Evolutionary conservation across 2,329 filamentous ascomycete species (phyloP), one percentile per base, ranked within the genome.

Genomic region (Pseudomassariella vexata): DNA sequence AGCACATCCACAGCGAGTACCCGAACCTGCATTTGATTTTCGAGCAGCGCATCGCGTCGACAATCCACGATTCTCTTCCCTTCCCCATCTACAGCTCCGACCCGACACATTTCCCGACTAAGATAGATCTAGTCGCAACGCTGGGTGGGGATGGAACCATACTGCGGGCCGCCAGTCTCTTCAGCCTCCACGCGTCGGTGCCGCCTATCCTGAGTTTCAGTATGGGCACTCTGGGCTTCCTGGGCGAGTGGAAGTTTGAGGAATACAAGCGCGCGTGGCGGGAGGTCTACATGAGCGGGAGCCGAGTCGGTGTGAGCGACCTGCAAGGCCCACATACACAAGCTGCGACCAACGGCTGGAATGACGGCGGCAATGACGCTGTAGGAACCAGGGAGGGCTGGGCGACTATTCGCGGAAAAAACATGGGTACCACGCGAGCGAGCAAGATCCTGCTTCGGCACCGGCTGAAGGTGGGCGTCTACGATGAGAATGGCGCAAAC

Each of bases 71-170:
- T 4, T 64, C 66, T 2, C 66, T 96, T 5, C 59, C 76, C 4
- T 88, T 88, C 42, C 84, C 88, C 5, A 71, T 94, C 24, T 89
- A 86, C 52, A 69, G 73, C 20, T 60, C 60, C 33, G 60, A 63
- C 23, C 65, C 19, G 67, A 65, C 15, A 16, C 30, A 36, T 22
- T 76, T 92, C 34, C 77, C 86, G 24, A 67, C 78, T 36, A 95
- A 92, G 62, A 82, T 94, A 37, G 92, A 98, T 51, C 68, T 95
- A 37, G 82, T 90, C 15, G 80, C 86, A 25, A 96, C 92, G 0
- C 77, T 98, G 30, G 92, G 92, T 32, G 92, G 92, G 24, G 92
- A 98, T 56, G 88, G 88, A 39, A 95, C 88, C 3, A 90, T 95
- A 33, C 61, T 95, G 28, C 84, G 85, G 38, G 88, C 88, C 0